Evolutionary conservation across 1,139 yeast genomes (phyloP).

Genomic region (Hyphopichia khmerensis): DNA sequence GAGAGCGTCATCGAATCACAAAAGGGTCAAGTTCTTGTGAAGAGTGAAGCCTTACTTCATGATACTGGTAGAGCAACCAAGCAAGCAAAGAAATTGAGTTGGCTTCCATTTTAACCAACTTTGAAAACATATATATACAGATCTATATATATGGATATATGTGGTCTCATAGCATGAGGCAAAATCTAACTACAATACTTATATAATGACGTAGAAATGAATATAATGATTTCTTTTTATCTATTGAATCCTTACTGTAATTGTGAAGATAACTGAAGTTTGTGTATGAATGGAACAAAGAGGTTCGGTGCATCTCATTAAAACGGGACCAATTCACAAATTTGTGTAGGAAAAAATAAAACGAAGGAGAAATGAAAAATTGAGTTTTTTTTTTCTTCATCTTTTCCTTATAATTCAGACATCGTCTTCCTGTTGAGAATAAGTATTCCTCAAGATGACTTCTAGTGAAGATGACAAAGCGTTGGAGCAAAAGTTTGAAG

Average conservation of each 20-base stretch:
- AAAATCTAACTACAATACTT: not conserved
- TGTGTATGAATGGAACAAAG: not conserved
- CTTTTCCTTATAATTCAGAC: not conserved
- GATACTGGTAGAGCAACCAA: constrained; percentile 41
- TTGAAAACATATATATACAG: too few species aligned
- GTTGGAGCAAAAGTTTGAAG: constrained; percentile 21
- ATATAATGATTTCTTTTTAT: not conserved
- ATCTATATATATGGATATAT: too few species aligned
- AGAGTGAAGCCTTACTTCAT: constrained; percentile 34
- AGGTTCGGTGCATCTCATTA: too few species aligned
- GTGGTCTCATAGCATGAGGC: too few species aligned
- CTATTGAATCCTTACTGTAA: not conserved
- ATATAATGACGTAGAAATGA: not conserved
- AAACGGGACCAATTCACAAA: not conserved
- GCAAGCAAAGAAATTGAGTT: not conserved
- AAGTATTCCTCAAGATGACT: not conserved
- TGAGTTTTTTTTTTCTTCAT: not conserved
- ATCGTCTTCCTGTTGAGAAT: too few species aligned
- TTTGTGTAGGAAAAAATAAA: not conserved
- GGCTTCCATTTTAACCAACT: not conserved
- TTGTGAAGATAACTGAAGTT: not conserved
- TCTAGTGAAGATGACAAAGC: not conserved
- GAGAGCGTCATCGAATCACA: constrained; percentile 35
- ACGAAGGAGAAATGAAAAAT: not conserved
- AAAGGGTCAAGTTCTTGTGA: constrained; percentile 36